Conservation (phyloP, 257 asterid genomes). For the Solanum tarapatanum region DNA sequence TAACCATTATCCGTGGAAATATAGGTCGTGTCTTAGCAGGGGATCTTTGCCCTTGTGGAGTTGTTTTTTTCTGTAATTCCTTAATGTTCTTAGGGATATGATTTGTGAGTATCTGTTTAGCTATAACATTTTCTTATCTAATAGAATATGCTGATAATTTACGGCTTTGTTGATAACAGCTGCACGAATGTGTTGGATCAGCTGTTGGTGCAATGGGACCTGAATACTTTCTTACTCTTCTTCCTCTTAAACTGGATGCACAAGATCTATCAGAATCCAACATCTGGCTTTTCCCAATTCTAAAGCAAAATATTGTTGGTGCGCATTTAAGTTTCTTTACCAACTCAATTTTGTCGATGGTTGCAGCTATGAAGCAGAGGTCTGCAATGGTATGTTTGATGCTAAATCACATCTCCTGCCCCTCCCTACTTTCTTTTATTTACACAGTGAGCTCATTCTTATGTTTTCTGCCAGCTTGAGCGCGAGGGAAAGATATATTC, state of each 20-base stretch:
- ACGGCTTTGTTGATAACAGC: slow-evolving; percentile 33
- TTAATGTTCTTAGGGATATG: background rate
- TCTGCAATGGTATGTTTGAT: slow-evolving; percentile 47
- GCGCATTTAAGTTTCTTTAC: slow-evolving; percentile 58
- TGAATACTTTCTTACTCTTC: slow-evolving; percentile 45
- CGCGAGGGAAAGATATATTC: slow-evolving; percentile 52
- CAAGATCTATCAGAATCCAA: slow-evolving; percentile 65
- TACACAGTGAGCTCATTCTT: background rate
- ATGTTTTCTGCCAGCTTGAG: slow-evolving; percentile 41
- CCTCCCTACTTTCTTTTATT: background rate
- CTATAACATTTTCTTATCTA: background rate
- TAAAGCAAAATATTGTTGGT: slow-evolving; percentile 73
- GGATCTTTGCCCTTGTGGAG: background rate
- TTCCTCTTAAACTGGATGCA: slow-evolving; percentile 65
- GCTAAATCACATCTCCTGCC: background rate
- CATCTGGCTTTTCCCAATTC: slow-evolving; percentile 83
- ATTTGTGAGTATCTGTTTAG: background rate
- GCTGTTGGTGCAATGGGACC: slow-evolving; percentile 95
- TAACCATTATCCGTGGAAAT: background rate
- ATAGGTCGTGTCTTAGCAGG: background rate
- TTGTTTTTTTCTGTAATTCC: background rate
- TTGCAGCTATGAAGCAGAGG: slow-evolving; percentile 49
- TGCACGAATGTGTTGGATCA: slow-evolving; percentile 85
- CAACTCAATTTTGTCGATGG: slow-evolving; percentile 43
- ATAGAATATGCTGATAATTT: background rate